These are phyloP conservation scores for Metschnikowia rubicola DNA, from an alignment of 805 yeast genomes.

Conservation along the genomic window DNA sequence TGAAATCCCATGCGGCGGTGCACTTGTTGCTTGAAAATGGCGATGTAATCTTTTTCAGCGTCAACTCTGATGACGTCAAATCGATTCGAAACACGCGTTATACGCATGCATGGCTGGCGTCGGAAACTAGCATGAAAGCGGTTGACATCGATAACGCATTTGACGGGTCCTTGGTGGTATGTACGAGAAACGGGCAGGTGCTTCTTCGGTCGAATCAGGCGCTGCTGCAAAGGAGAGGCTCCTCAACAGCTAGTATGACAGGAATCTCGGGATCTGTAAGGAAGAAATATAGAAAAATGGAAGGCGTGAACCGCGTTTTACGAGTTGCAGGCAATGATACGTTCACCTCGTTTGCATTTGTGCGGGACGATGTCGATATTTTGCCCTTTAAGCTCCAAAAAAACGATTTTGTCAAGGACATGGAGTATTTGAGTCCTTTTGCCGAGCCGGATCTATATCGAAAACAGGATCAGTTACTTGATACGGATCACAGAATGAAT, in stretches of 20 bases:
- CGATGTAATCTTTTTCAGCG: conserved; percentile 43
- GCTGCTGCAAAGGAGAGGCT: conserved; percentile 24
- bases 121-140: conserved; percentile 52
- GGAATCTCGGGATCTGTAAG: conserved; percentile 21
- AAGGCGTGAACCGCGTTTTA: conserved; percentile 53
- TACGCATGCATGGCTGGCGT: conserved; percentile 58
- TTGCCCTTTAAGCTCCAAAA: conserved; percentile 52
- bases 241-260: conserved; percentile 27
- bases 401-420: conserved; percentile 49
- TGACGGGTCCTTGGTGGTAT: conserved; percentile 67
- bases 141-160: conserved; percentile 64
- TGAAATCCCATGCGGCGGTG: conserved; percentile 40
- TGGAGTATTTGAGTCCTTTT: conserved; percentile 53
- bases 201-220: conserved; percentile 38
- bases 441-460: conserved; percentile 28
- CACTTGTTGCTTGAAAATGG: conserved; percentile 59
- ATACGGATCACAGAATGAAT: conserved; percentile 23
- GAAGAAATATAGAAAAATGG: conserved; percentile 52
- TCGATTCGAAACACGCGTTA: conserved; percentile 43
- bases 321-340: conserved; percentile 63
- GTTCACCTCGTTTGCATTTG: conserved; percentile 63
- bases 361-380: conserved; percentile 59
- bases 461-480: conserved; percentile 42
- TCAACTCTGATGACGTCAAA: conserved; percentile 23
- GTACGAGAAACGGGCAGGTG: conserved; percentile 68